Percentiles rank a stretch among this genome's conserved stretches.
Evolutionary conservation across 2,329 filamentous ascomycete species (phyloP).

Genomic region (Rhinocladiella mackenziei): DNA sequence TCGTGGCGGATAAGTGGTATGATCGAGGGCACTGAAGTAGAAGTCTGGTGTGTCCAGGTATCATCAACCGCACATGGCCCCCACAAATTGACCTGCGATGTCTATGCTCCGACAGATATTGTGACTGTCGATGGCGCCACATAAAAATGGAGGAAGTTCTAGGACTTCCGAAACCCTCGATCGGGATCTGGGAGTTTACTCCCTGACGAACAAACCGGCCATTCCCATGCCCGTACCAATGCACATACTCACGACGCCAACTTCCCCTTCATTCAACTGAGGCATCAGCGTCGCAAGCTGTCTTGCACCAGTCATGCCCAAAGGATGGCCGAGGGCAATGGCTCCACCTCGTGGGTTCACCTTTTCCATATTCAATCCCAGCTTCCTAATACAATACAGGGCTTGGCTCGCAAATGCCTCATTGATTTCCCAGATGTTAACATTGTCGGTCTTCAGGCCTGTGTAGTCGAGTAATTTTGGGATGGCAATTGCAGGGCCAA

Average conservation of each 20-base stretch:
- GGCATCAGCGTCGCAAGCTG: constrained; percentile 72
- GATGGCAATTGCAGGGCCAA: constrained; percentile 82
- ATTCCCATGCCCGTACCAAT: constrained; percentile 78
- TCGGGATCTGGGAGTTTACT: too few relatives aligned
- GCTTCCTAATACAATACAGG: constrained; percentile 65
- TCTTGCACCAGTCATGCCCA: constrained; percentile 81
- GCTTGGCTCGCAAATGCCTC: constrained; percentile 68
- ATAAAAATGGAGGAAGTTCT: too few relatives aligned
- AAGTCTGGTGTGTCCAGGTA: too few relatives aligned
- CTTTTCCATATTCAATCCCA: constrained; percentile 55
- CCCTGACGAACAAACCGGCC: constrained; percentile 63
- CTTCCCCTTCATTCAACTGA: constrained; percentile 63
- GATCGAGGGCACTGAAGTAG: too few relatives aligned
- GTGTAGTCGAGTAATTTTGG: constrained; percentile 71
- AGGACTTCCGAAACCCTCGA: too few relatives aligned
- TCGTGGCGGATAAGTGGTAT: too few relatives aligned
- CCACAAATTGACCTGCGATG: too few relatives aligned
- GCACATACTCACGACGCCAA: constrained; percentile 90
- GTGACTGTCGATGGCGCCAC: too few relatives aligned
- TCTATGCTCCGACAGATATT: too few relatives aligned
- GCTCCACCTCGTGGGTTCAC: constrained; percentile 92
- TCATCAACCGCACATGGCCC: too few relatives aligned
- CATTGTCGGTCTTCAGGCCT: constrained; percentile 63
- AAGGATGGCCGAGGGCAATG: constrained; percentile 87
- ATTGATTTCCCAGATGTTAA: constrained; percentile 90